A percentile compares a stretch with the other conserved stretches of the same genome.
Evolutionary conservation across 805 yeast species (phyloP).

Genomic region (Zygoascus tannicola): DNA sequence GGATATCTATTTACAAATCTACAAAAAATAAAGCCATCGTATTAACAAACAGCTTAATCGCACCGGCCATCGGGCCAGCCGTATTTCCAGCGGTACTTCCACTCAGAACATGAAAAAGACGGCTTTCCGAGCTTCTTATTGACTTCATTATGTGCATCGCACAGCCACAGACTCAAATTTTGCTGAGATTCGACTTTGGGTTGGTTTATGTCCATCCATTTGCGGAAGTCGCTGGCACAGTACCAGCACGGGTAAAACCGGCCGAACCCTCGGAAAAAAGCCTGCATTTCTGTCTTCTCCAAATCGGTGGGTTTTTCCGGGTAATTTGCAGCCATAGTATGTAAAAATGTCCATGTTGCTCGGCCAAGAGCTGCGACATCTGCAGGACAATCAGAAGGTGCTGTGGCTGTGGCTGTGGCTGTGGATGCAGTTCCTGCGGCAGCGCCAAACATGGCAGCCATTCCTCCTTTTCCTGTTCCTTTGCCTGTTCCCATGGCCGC

Average conservation of each 20-base stretch:
- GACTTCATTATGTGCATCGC: slow-evolving; percentile 93
- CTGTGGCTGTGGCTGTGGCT: slow-evolving; percentile 2
- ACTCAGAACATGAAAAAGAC: slow-evolving; percentile 72
- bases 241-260: slow-evolving; percentile 87
- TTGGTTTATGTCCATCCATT: slow-evolving; percentile 44
- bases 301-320: slow-evolving; percentile 56
- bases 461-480: background rate
- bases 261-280: slow-evolving; percentile 62
- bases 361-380: slow-evolving; percentile 74
- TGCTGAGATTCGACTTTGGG: slow-evolving; percentile 46
- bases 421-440: slow-evolving; percentile 12
- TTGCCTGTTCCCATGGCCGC: slow-evolving; percentile 34
- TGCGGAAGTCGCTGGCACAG: slow-evolving; percentile 78
- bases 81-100: slow-evolving; percentile 92
- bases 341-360: slow-evolving; percentile 88
- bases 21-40: background rate
- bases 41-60: slow-evolving; percentile 24
- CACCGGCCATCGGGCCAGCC: slow-evolving; percentile 74
- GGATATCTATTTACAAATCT: background rate
- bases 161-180: slow-evolving; percentile 80
- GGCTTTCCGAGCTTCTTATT: slow-evolving; percentile 80
- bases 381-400: slow-evolving; percentile 57
- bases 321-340: slow-evolving; percentile 81
- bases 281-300: slow-evolving; percentile 63
- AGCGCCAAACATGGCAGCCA: slow-evolving; percentile 6